Evolutionary conservation across 345 rosid genomes (phyloP).

Genomic region (Noccaea bulbosa): DNA sequence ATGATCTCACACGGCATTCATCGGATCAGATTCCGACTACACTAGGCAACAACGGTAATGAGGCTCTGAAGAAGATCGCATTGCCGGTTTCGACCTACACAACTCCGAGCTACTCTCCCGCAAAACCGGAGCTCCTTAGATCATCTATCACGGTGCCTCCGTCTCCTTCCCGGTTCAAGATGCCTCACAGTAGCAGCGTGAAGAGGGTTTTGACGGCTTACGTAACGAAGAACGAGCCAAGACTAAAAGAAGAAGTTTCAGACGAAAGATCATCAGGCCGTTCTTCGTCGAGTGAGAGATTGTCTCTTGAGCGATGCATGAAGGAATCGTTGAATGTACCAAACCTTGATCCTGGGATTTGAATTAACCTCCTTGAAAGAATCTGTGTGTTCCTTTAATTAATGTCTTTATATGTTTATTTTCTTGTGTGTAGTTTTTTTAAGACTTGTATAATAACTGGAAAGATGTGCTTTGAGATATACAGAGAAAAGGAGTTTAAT

Average conservation of each 20-base stretch:
- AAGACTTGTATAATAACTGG: slow-evolving; percentile 27
- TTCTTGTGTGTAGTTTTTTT: slow-evolving; percentile 33
- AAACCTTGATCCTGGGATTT: slow-evolving; percentile 47
- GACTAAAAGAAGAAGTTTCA: slow-evolving; percentile 52
- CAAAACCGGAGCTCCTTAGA: slow-evolving; percentile 55
- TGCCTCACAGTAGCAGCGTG: slow-evolving; percentile 58
- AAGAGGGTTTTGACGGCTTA: slow-evolving; percentile 78
- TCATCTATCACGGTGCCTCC: slow-evolving; percentile 54
- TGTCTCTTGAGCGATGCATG: slow-evolving; percentile 46
- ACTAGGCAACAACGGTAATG: slow-evolving; percentile 56
- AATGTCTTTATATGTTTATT: neutral
- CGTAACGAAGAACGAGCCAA: slow-evolving; percentile 54
- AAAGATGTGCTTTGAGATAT: slow-evolving; percentile 24
- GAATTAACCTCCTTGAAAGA: neutral
- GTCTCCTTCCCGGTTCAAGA: slow-evolving; percentile 46
- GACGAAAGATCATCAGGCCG: slow-evolving; percentile 28
- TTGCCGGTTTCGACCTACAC: slow-evolving; percentile 64
- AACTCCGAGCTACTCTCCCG: slow-evolving; percentile 81
- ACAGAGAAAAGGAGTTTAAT: slow-evolving; percentile 9
- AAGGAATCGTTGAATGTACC: slow-evolving; percentile 44
- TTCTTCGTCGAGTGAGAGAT: slow-evolving; percentile 40
- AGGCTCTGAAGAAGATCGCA: slow-evolving; percentile 55
- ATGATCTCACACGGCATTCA: slow-evolving; percentile 77
- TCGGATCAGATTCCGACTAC: slow-evolving; percentile 56
- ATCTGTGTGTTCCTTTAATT: neutral